Evolutionary conservation across 345 rosid species (phyloP).

Genomic region (Bretschneidera sinensis): DNA sequence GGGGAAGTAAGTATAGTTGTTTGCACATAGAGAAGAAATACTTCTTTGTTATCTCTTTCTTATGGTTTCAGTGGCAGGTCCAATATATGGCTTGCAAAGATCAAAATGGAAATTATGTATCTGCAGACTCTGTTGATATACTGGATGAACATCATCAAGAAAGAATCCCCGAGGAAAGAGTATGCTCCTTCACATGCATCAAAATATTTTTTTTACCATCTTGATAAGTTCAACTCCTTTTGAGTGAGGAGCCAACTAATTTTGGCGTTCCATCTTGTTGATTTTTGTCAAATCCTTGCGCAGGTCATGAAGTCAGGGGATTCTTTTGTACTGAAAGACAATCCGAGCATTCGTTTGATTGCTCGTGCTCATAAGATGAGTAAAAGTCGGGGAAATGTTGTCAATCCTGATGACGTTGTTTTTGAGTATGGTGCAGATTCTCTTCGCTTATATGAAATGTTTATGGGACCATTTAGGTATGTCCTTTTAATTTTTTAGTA

Average conservation of each 20-base stretch:
- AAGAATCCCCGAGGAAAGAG: constrained; percentile 60
- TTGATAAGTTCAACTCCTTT: not conserved
- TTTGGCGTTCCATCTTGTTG: not conserved
- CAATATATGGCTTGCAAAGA: constrained; percentile 76
- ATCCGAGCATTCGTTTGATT: constrained; percentile 49
- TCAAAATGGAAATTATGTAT: constrained; percentile 59
- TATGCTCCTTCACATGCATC: constrained; percentile 29
- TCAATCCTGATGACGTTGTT: constrained; percentile 88
- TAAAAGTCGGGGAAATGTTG: constrained; percentile 95
- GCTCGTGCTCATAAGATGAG: constrained; percentile 94
- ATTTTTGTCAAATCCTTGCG: not conserved
- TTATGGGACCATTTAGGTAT: constrained; percentile 98
- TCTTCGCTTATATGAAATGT: constrained; percentile 92
- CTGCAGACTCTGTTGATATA: constrained; percentile 48
- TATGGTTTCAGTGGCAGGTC: constrained; percentile 53
- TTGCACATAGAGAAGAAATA: constrained; percentile 11
- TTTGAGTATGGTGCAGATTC: constrained; percentile 93
- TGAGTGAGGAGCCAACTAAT: not conserved
- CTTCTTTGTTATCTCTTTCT: constrained; percentile 9
- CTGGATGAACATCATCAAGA: constrained; percentile 54
- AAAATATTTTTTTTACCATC: constrained; percentile 1
- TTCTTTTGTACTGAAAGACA: constrained; percentile 62
- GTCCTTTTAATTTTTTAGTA: not conserved
- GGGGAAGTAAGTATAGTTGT: constrained; percentile 64
- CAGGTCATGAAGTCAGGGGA: constrained; percentile 82